These are phyloP conservation scores for Eucalyptus dawsonii DNA, from an alignment of 345 rosid species.

Conservation along the genomic window DNA sequence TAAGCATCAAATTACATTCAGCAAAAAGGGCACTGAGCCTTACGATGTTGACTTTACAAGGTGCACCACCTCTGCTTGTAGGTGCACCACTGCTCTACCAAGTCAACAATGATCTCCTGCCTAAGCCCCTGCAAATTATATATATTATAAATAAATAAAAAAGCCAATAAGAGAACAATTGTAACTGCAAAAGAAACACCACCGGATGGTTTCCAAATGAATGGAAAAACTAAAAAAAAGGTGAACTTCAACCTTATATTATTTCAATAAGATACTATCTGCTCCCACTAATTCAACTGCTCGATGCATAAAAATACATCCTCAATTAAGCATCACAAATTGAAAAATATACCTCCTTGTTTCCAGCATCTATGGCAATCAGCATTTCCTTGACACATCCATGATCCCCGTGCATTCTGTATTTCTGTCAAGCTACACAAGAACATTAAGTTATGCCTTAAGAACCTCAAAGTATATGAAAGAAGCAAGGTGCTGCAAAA, in stretches of 20 bases:
- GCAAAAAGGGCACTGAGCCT: slow-evolving; percentile 3
- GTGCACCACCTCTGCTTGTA: slow-evolving; percentile 97
- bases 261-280: background rate
- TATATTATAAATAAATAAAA: too few relatives aligned
- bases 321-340: background rate
- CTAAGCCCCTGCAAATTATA: slow-evolving; percentile 43
- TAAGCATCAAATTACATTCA: background rate
- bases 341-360: slow-evolving; percentile 51
- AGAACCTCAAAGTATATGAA: background rate
- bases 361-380: slow-evolving; percentile 74
- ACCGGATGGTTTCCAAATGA: background rate
- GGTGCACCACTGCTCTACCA: slow-evolving; percentile 91
- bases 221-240: background rate
- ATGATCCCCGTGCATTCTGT: slow-evolving; percentile 93
- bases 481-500: background rate
- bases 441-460: slow-evolving; percentile 3
- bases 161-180: background rate
- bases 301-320: background rate
- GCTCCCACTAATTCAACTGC: background rate
- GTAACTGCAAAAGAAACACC: background rate
- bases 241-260: background rate
- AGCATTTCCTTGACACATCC: slow-evolving; percentile 97
- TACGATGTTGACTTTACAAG: slow-evolving; percentile 92
- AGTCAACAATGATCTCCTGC: slow-evolving; percentile 89
- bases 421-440: slow-evolving; percentile 79